Base-by-base conservation (phyloP, 257 asterid species). In the Nicotiana obtusifolia region DNA sequence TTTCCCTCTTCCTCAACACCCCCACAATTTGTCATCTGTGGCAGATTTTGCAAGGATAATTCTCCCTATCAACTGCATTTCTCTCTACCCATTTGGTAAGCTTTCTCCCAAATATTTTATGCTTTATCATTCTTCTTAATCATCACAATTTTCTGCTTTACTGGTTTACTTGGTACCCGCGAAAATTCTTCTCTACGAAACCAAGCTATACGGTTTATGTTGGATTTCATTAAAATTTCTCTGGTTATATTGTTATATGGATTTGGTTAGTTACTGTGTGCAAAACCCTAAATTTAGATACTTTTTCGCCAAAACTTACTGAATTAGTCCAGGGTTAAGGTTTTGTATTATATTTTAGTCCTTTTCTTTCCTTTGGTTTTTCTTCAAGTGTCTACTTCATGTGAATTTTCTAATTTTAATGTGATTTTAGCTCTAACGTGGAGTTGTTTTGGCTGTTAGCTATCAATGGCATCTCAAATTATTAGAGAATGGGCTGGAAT, bases 401-500 rank as follows among this genome's bases (percentile, higher is more conserved):
- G 35, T 24, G 13, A n/a, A 10, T 28, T n/a, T 30, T 9, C 22
- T 44, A 44, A 20, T 71, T 22, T 20, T 28, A 14, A 8, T 80
- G 75, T n/a, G 30, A 44, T 19, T 52, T 65, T 28, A 22, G 75
- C 26, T 22, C 44, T n/a, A 76, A 30, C 61, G 47, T 30, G 37
- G 47, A 57, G 35, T 84, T 78, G 78, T 47, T 61, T 81, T 81
- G 41, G 35, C 5, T 80, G 56, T 67, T 86, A 87, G 95, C 68
- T 81, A 66, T 41, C 78, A 67, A 95, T 95, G 99, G 97, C 97
- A 69, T 88, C 87, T n/a, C 97, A 89, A 60, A 33, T 91, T 41
- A 84, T 93, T 47, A 91, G 87, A 88, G 99, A 96, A 87, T 96
- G 99, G 99, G 83, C 91, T 20, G 94, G 95, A 64, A 89, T 96